Base-by-base conservation (phyloP, 1,284 basidiomycete species). In the Lentinus polychrous region DNA sequence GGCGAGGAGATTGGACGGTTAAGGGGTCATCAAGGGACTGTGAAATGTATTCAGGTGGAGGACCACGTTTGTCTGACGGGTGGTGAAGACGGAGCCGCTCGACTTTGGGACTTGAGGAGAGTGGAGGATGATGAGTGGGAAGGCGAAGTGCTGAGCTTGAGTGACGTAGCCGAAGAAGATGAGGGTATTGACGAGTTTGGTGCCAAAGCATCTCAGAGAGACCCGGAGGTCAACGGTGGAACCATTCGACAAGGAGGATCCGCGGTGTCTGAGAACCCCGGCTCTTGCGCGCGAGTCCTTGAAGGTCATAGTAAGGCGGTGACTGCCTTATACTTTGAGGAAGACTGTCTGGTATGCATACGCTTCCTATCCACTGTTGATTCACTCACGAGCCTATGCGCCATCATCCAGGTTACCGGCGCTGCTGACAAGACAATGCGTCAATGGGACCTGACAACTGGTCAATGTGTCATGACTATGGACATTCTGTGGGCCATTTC, bases 401-500 rank as follows among this genome's bases (percentile, higher is more conserved):
- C 14, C 14, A 5, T 37, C 35, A 37, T 52, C 39, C 55, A 91
- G 91, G 90, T 98, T 10, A 96, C 94, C 1, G 96, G 96, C 43
- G 95, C 95, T 2, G 93, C 91, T 2, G 96, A 99, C 73, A 97
- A 98, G 72, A 99, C 96, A 1, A 78, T 99, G 50, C 86, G 95
- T 2, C 94, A 99, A 66, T 99, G 96, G 96, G 95, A 99, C 64
- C 80, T 99, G 49, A 82, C 83, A 35, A 98, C 95, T 0, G 95
- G 95, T 3, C 95, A 99, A 73, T 98, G 95, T 65, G 86, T 99
- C 44, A 85, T 97, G 73, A 96, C 95, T 10, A 99, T 99, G 96
- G 96, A 99, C 68, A 96, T 99, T 52, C 81, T 99, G 15, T 99
- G 96, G 96, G 95, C 95, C 2, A 97, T 99, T 58, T 92, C 92